Base-by-base conservation (phyloP, 805 yeast species). In the Candida boleticola region DNA sequence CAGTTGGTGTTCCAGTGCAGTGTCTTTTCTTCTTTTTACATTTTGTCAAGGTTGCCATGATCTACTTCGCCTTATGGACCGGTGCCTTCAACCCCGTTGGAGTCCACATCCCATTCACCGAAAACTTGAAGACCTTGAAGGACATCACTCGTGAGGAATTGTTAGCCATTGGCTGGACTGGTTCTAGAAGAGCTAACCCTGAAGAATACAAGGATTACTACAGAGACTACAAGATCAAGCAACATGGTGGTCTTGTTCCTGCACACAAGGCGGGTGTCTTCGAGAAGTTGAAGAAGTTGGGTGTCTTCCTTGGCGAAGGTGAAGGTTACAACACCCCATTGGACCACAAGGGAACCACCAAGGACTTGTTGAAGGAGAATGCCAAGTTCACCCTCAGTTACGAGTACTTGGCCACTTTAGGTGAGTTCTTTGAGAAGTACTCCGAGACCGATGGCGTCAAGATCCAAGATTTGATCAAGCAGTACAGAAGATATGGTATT, bases 151-250 rank as follows among this genome's bases (percentile, higher is more conserved):
- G 71, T 46, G 88, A 83, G 14, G 70, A 76, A 44, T 74, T 90
- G 52, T 55, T 80, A 26, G 63, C 64, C 3, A 67, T 90, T 51
- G 98, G 98, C 37, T 93, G 98, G 98, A 89, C 97, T n/a, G 96
- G 97, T 41, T 76, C 93, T 19, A 84, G 82, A 62, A 82, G 82
- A 51, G 84, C 84, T 11, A 74, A 83, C 17, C 66, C 79, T 21
- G 84, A 79, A 30, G 89, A 80, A 48, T 92, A 83, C 74, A 78
- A 77, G 54, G 84, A 81, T 47, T 73, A 66, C 54, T 84, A 80
- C 72, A 80, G 92, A 54, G 79, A 82, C 39, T 66, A 64, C 52
- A 74, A 76, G 54, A 78, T 85, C 58, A 76, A 80, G 50, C 72
- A 77, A 53, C 77, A 71, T 51, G 97, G 96, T 44, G 87, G 89